These are phyloP conservation scores for Saururus chinensis DNA, from an alignment of 164 flowering plant species.

Conservation along the genomic window DNA sequence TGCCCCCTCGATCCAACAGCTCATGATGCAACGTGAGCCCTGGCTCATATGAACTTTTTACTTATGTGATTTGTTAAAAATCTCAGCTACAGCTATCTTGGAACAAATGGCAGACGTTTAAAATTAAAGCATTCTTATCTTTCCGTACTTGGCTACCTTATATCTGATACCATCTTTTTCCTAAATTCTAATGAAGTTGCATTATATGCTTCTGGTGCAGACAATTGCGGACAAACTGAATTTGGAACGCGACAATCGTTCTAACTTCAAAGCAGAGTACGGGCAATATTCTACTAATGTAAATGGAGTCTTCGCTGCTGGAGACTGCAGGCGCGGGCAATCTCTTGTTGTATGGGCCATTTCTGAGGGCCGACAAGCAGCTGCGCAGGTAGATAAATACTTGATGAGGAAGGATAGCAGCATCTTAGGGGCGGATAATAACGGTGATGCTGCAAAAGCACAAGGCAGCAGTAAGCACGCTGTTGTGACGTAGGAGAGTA, in stretches of 20 bases:
- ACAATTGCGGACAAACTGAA: constrained; percentile 65
- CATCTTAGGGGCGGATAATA: background rate
- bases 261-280: constrained; percentile 90
- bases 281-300: constrained; percentile 77
- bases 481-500: constrained; percentile 22
- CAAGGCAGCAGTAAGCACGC: constrained; percentile 38
- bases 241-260: constrained; percentile 65
- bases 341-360: constrained; percentile 99
- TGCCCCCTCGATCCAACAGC: no score
- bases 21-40: no score
- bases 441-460: constrained; percentile 19
- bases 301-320: constrained; percentile 93
- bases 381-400: constrained; percentile 74
- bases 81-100: no score
- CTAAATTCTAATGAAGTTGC: background rate
- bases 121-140: background rate
- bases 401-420: constrained; percentile 25
- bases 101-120: no score
- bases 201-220: constrained; percentile 23
- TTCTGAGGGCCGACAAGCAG: constrained; percentile 89
- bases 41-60: no score
- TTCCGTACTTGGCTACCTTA: no score
- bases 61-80: no score
- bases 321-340: constrained; percentile 95
- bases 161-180: background rate